Base-by-base conservation (phyloP, 805 yeast species). In the Candida orba region DNA sequence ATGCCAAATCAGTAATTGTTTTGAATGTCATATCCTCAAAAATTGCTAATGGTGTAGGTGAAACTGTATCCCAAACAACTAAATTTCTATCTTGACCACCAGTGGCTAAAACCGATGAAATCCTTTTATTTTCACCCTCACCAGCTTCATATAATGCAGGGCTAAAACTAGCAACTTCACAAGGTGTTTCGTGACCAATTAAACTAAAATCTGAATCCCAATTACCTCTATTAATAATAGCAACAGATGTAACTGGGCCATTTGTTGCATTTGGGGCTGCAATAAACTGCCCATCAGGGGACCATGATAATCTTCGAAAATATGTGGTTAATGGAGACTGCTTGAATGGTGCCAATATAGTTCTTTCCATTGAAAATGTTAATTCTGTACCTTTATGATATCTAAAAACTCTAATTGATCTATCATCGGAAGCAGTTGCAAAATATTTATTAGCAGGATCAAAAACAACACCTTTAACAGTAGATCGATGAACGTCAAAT, bases 371-470 rank as follows among this genome's bases (percentile, higher is more conserved):
- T 31, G 89, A 82, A 57, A 93, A 91, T 37, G 90, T 83, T 57
- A 85, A 72, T 48, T 84, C 95, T 6, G 84, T 76, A 12, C 79
- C 73, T 45, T 81, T 78, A 53, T 88, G 88, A 61, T 90, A 93
- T 45, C 97, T 72, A 59, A 91, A 86, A 24, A 93, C 78, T 46
- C 95, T 75, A 39, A 91, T 80, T 0, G 96, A 84, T 57, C 99
- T 72, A 64, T 93, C 99, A 64, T 93, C 99, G 2, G 96, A 85
- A 20, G 95, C 90, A 0, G 99, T 91, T 8, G 96, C 97, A 67
- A 93, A 93, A 62, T 88, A 93, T 65, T 93, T 93, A 62, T 89
- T 89, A 3, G 99, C 99, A 1, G 99, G 99, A 60, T 93, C 99
- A 63, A 93, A 93, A 2, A 91, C 91, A 12, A 93, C 86, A 45